Conservation (phyloP, 1,139 yeast genomes). For the Debaryomyces udenii region DNA sequence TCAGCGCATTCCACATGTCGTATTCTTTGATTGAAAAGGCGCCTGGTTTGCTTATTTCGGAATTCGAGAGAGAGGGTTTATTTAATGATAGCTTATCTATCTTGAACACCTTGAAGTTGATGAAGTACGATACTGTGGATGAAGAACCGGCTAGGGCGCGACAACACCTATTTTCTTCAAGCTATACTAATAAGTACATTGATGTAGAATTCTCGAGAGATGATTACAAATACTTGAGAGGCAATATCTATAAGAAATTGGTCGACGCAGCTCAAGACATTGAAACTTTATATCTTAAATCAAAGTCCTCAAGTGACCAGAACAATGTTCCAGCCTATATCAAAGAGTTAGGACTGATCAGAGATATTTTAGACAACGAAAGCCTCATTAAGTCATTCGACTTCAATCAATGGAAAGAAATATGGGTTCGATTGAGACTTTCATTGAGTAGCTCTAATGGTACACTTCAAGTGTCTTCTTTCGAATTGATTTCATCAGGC, state of each 20-base stretch:
- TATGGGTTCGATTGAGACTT: constrained; percentile 52
- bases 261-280: constrained; percentile 24
- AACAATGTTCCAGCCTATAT: constrained; percentile 21
- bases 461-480: constrained; percentile 56
- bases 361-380: constrained; percentile 16
- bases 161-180: constrained; percentile 14
- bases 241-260: constrained; percentile 23
- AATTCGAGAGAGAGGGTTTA: constrained; percentile 75
- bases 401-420: constrained; percentile 42
- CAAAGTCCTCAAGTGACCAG: constrained; percentile 18
- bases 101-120: constrained; percentile 18
- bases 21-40: constrained; percentile 47
- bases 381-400: constrained; percentile 17
- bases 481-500: constrained; percentile 75
- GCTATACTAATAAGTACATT: constrained; percentile 29
- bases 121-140: constrained; percentile 3
- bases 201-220: constrained; percentile 40
- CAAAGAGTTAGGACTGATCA: constrained; percentile 22
- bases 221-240: constrained; percentile 25
- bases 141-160: constrained; percentile 1
- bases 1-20: constrained; percentile 58
- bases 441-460: constrained; percentile 22
- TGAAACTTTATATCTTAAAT: constrained; percentile 21
- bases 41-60: constrained; percentile 45
- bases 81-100: constrained; percentile 50